phyloP scores from a whole-genome alignment of 2,329 filamentous ascomycete genomes.

The Colletotrichum acutatum region DNA sequence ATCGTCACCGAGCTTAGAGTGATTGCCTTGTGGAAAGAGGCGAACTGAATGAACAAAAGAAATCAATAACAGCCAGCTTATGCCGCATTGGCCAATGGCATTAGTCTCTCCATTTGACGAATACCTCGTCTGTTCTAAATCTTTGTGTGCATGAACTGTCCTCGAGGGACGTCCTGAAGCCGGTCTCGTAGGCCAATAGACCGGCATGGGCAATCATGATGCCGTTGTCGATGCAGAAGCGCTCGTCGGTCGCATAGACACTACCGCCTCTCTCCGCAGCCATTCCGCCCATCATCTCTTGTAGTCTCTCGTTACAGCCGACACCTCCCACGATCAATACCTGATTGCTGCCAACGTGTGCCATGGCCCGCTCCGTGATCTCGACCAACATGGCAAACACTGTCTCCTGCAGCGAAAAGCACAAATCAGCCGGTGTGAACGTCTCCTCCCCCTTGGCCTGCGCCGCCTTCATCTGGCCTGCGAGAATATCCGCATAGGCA shows the following conservation, averaged over 20 bases:
- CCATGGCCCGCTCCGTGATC: slow-evolving; percentile 98
- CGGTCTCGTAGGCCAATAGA: slow-evolving; percentile 83
- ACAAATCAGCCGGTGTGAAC: slow-evolving; percentile 86
- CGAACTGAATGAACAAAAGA: background rate
- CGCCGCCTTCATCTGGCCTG: slow-evolving; percentile 68
- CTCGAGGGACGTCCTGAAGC: slow-evolving; percentile 79
- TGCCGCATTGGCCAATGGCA: slow-evolving; percentile 2
- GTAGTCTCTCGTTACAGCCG: slow-evolving; percentile 91
- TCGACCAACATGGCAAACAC: slow-evolving; percentile 98
- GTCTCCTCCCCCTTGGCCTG: slow-evolving; percentile 62
- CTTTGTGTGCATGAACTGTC: slow-evolving; percentile 88
- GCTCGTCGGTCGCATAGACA: slow-evolving; percentile 94
- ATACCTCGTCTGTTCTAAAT: slow-evolving; percentile 85
- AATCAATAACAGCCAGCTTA: slow-evolving; percentile 12
- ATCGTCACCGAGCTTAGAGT: background rate
- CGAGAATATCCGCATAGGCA: slow-evolving; percentile 83
- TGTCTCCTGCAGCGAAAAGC: slow-evolving; percentile 95
- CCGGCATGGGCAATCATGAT: slow-evolving; percentile 99
- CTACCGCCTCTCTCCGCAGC: slow-evolving; percentile 87
- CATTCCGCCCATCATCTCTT: slow-evolving; percentile 99
- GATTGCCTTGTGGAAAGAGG: background rate
- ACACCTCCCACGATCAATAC: slow-evolving; percentile 97
- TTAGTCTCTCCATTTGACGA: slow-evolving; percentile 80
- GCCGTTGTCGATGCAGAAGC: slow-evolving; percentile 98
- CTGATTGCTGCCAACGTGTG: slow-evolving; percentile 90